Evolutionary conservation across 2,329 filamentous ascomycete genomes (phyloP).

Genomic region (Ascomycota sp.): DNA sequence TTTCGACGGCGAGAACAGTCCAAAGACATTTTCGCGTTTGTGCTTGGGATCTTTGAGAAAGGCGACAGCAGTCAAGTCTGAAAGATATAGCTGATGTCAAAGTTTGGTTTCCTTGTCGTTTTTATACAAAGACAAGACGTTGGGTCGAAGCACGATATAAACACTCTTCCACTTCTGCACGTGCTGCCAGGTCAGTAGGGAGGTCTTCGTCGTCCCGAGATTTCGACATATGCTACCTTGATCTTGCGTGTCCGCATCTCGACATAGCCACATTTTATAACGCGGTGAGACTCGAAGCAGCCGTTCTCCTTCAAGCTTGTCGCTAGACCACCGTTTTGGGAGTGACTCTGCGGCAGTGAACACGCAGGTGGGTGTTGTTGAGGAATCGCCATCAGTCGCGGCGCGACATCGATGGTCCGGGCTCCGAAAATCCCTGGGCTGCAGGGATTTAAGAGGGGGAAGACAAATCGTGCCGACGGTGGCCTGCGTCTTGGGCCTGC

Average conservation of each 20-base stretch:
- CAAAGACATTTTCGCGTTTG: conserved; percentile 73
- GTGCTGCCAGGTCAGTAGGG: conserved; percentile 4
- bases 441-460: too few species aligned
- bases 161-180: conserved; percentile 73
- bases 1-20: conserved; percentile 71
- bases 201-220: conserved; percentile 1
- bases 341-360: conserved; percentile 8
- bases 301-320: conserved; percentile 76
- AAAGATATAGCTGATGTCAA: conserved; percentile 68
- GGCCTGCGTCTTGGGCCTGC: too few species aligned
- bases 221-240: conserved; percentile 36
- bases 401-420: conserved; percentile 5
- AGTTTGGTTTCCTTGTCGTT: conserved; percentile 78
- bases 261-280: conserved; percentile 74
- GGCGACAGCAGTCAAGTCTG: conserved; percentile 79
- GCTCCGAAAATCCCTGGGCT: conserved; percentile 3
- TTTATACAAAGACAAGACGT: conserved; percentile 82
- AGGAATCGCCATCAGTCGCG: conserved; percentile 1
- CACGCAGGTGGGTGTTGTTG: conserved; percentile 3
- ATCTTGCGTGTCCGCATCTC: conserved; percentile 84
- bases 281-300: conserved; percentile 86
- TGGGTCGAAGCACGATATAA: conserved; percentile 77
- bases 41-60: conserved; percentile 77
- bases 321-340: conserved; percentile 44
- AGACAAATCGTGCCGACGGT: too few species aligned